Evolutionary conservation across 768 basidiomycete genomes (phyloP).

Genomic region (Clavulina sp.): DNA sequence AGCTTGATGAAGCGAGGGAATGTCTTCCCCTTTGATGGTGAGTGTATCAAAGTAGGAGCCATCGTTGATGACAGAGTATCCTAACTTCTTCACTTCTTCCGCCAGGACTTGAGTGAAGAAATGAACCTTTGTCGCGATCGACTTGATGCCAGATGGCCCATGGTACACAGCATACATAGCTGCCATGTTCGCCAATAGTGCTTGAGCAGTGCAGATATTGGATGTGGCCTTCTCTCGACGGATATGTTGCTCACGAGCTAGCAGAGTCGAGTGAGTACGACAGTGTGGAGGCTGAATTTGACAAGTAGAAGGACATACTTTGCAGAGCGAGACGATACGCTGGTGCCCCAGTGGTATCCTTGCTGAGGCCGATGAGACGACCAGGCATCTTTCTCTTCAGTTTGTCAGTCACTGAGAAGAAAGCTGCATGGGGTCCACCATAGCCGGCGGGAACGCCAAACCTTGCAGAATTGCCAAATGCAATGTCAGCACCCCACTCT

Average conservation of each 20-base stretch:
- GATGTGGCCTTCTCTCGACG: slow-evolving; percentile 96
- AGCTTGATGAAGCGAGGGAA: slow-evolving; percentile 47
- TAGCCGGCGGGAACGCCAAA: slow-evolving; percentile 97
- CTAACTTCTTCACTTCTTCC: slow-evolving; percentile 44
- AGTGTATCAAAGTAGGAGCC: slow-evolving; percentile 77
- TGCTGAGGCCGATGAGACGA: slow-evolving; percentile 77
- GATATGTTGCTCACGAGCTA: slow-evolving; percentile 92
- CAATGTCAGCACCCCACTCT: slow-evolving; percentile 97
- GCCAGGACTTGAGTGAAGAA: slow-evolving; percentile 65
- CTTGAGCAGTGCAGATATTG: slow-evolving; percentile 97
- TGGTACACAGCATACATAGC: slow-evolving; percentile 98
- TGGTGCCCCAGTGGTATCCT: slow-evolving; percentile 63
- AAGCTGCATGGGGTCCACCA: slow-evolving; percentile 93
- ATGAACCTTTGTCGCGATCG: slow-evolving; percentile 85
- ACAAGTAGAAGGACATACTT: slow-evolving; percentile 37
- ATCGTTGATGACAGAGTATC: slow-evolving; percentile 54
- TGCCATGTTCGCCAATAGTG: slow-evolving; percentile 96
- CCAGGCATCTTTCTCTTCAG: slow-evolving; percentile 99
- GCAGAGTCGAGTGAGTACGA: neutral
- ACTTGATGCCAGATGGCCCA: slow-evolving; percentile 67
- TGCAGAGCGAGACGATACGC: slow-evolving; percentile 90
- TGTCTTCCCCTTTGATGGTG: slow-evolving; percentile 36
- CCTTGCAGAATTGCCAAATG: slow-evolving; percentile 84
- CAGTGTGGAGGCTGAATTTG: neutral
- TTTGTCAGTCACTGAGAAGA: slow-evolving; percentile 84